Conservation (phyloP, 2,329 filamentous ascomycete species). For the Phialophora tarda region DNA sequence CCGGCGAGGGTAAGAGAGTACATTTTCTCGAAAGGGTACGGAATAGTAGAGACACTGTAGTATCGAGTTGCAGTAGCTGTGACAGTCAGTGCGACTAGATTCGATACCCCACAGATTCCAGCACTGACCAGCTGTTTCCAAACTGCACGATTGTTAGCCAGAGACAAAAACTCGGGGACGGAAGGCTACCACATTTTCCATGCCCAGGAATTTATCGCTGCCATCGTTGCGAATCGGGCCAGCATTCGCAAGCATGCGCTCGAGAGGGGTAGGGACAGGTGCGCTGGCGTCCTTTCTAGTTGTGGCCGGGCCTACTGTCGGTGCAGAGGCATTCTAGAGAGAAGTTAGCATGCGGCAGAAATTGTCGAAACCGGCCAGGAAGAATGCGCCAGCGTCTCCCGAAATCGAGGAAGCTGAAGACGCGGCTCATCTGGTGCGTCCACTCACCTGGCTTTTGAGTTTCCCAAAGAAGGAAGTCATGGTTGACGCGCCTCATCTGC, state of each 20-base stretch:
- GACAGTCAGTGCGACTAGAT: constrained; percentile 41
- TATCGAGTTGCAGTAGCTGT: constrained; percentile 97
- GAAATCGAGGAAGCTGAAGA: background rate
- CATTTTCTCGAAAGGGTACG: constrained; percentile 87
- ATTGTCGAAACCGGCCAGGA: background rate
- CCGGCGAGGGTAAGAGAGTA: constrained; percentile 84
- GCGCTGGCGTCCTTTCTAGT: constrained; percentile 66
- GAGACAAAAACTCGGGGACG: constrained; percentile 15
- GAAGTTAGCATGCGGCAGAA: constrained; percentile 12
- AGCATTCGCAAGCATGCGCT: constrained; percentile 80
- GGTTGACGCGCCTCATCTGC: constrained; percentile 39
- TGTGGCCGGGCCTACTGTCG: constrained; percentile 40
- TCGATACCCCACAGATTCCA: constrained; percentile 24
- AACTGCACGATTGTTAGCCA: constrained; percentile 64
- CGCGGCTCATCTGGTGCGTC: background rate
- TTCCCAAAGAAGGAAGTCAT: constrained; percentile 63
- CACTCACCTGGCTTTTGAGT: constrained; percentile 52
- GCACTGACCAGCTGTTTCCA: constrained; percentile 88
- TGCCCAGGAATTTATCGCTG: constrained; percentile 96
- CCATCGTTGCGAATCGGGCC: constrained; percentile 83
- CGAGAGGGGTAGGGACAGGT: constrained; percentile 63
- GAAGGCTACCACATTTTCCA: constrained; percentile 81
- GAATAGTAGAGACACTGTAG: constrained; percentile 97
- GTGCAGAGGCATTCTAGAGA: constrained; percentile 37
- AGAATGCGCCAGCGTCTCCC: background rate